A percentile compares a stretch with the other conserved stretches of the same genome.
These are phyloP conservation scores for Polygonum maritimum DNA, from an alignment of 148 eudicot species.

Conservation along the genomic window DNA sequence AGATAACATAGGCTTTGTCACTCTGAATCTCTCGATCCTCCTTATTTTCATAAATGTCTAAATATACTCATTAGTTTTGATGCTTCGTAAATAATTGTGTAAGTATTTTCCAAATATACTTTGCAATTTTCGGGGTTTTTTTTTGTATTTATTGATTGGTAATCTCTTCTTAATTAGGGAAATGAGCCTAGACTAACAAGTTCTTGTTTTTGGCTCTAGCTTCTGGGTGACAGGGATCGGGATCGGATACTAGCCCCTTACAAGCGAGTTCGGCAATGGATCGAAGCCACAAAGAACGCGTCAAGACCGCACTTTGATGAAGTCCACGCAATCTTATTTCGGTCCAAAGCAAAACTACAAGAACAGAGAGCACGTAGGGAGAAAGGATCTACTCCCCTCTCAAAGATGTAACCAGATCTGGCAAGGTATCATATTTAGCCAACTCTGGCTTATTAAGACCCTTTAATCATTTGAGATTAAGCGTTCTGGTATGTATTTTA, in stretches of 20 bases:
- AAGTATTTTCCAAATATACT: neutral
- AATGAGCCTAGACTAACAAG: neutral
- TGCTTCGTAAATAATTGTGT: too few species aligned
- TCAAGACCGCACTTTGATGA: constrained; percentile 78
- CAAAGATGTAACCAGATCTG: constrained; percentile 22
- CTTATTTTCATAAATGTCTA: too few species aligned
- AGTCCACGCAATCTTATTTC: constrained; percentile 41
- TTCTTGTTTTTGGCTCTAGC: constrained; percentile 23
- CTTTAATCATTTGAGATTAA: neutral
- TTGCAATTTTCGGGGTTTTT: neutral
- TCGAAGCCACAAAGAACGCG: constrained; percentile 59
- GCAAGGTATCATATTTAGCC: neutral
- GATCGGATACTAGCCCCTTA: constrained; percentile 58
- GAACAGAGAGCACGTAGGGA: constrained; percentile 19
- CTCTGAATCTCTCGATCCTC: too few species aligned
- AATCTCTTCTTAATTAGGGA: neutral
- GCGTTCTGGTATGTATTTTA: neutral
- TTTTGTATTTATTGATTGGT: neutral
- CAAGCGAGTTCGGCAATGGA: constrained; percentile 68
- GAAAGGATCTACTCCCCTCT: constrained; percentile 15
- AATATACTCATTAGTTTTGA: too few species aligned
- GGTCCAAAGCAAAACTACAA: constrained; percentile 34
- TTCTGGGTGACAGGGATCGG: constrained; percentile 44
- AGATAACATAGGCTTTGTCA: too few species aligned
- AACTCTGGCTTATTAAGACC: neutral